phyloP scores from a whole-genome alignment of 805 yeast species.

The Schwanniomyces sp. region DNA sequence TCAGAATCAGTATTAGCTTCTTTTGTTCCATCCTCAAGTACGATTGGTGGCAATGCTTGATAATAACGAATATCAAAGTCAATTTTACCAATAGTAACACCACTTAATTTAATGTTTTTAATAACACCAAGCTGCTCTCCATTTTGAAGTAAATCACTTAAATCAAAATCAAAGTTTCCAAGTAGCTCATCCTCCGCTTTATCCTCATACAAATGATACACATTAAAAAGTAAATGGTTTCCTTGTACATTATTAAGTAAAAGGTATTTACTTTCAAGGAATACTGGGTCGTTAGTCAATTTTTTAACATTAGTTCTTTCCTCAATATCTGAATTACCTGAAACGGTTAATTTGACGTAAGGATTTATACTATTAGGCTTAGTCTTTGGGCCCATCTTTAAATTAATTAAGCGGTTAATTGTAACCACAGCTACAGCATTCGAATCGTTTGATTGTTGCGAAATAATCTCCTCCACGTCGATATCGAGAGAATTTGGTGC shows the following conservation, averaged over 20 bases:
- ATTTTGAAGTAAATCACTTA: constrained; percentile 60
- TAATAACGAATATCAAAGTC: constrained; percentile 56
- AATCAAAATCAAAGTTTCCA: constrained; percentile 51
- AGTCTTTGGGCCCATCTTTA: constrained; percentile 43
- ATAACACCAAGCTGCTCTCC: constrained; percentile 43
- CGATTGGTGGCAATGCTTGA: constrained; percentile 46
- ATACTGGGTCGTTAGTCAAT: constrained; percentile 55
- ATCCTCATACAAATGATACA: constrained; percentile 53
- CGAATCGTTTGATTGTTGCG: constrained; percentile 63
- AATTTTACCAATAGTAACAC: constrained; percentile 57
- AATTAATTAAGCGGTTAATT: constrained; percentile 50
- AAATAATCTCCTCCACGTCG: constrained; percentile 71
- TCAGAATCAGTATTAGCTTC: constrained; percentile 58
- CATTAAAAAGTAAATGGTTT: constrained; percentile 50
- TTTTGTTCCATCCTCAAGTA: constrained; percentile 49
- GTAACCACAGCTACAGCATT: constrained; percentile 69
- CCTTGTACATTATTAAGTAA: constrained; percentile 58
- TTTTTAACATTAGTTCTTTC: constrained; percentile 62
- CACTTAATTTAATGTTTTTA: constrained; percentile 47
- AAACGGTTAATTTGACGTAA: constrained; percentile 45
- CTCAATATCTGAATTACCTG: constrained; percentile 39
- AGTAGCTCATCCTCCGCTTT: constrained; percentile 53
- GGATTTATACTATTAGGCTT: constrained; percentile 51
- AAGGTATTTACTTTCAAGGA: constrained; percentile 64
- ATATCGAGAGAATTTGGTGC: constrained; percentile 80